A percentile compares a stretch with the other conserved stretches of the same genome.
phyloP scores from a whole-genome alignment of 805 yeast genomes.

The Nakazawaea ambrosiae region DNA sequence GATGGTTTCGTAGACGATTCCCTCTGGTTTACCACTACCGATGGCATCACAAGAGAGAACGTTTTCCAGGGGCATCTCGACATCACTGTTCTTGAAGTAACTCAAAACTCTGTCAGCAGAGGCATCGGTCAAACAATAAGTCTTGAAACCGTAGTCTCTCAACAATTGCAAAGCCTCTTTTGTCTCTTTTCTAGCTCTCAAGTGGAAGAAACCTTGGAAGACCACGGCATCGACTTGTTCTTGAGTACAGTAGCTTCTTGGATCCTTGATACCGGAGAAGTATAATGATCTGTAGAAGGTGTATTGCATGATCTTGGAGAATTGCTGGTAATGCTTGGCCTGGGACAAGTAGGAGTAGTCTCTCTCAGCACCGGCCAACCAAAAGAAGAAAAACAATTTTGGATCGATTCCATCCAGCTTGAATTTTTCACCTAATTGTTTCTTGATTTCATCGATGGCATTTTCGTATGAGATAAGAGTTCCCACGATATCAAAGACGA shows the following conservation, averaged over 20 bases:
- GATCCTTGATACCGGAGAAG: conserved; percentile 22
- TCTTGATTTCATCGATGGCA: conserved; percentile 17
- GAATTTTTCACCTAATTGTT: conserved; percentile 18
- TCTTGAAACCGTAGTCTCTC: conserved; percentile 23
- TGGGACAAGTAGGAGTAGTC: conserved; percentile 14
- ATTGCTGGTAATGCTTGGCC: conserved; percentile 18
- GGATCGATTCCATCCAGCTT: conserved; percentile 17
- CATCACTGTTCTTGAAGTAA: conserved; percentile 19
- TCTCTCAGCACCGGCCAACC: conserved; percentile 14
- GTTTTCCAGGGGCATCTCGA: conserved; percentile 22
- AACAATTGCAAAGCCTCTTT: conserved; percentile 21
- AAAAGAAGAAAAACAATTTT: conserved; percentile 11
- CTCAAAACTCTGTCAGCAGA: conserved; percentile 21
- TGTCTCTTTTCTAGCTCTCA: conserved; percentile 22
- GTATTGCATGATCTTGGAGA: conserved; percentile 18
- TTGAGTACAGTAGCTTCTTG: conserved; percentile 19
- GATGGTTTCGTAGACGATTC: conserved; percentile 21
- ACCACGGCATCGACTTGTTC: conserved; percentile 20
- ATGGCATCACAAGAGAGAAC: conserved; percentile 24
- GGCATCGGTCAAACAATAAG: conserved; percentile 25
- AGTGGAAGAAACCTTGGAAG: conserved; percentile 18
- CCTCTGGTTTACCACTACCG: conserved; percentile 24
- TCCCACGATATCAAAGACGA: conserved; percentile 23
- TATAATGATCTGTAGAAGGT: conserved; percentile 22
- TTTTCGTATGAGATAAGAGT: conserved; percentile 22